These are phyloP conservation scores for Tilletia walkeri DNA, from an alignment of 1,284 basidiomycete species.

Conservation along the genomic window DNA sequence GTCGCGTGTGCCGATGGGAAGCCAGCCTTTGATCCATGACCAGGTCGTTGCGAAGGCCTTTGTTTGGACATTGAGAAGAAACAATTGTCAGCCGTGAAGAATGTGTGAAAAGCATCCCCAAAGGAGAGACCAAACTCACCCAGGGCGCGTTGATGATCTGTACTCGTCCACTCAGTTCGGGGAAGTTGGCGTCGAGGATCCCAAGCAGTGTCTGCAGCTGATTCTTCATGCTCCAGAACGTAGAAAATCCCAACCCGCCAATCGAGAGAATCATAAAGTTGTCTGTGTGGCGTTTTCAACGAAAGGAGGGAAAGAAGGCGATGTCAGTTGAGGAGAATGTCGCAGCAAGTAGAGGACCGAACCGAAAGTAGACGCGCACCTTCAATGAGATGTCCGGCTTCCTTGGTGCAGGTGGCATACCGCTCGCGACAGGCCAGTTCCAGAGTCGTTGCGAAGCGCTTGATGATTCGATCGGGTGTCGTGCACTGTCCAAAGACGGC, in stretches of 20 bases:
- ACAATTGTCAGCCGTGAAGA: slow-evolving; percentile 23
- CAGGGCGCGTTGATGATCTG: slow-evolving; percentile 49
- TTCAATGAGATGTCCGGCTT: slow-evolving; percentile 12
- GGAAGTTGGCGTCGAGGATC: slow-evolving; percentile 51
- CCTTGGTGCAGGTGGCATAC: slow-evolving; percentile 40
- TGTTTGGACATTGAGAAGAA: not conserved
- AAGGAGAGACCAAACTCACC: not conserved
- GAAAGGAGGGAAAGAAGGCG: not conserved
- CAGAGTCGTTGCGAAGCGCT: slow-evolving; percentile 51
- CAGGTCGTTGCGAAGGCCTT: slow-evolving; percentile 36
- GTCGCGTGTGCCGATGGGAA: slow-evolving; percentile 45
- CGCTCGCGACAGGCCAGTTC: slow-evolving; percentile 46
- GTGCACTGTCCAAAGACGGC: slow-evolving; percentile 35
- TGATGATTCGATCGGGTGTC: slow-evolving; percentile 46
- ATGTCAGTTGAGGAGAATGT: not conserved
- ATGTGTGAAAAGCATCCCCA: slow-evolving; percentile 40
- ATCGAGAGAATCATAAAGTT: slow-evolving; percentile 54
- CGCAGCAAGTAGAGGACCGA: not conserved
- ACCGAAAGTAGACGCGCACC: not conserved
- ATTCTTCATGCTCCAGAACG: slow-evolving; percentile 50
- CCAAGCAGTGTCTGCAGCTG: slow-evolving; percentile 46
- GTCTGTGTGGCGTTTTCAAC: slow-evolving; percentile 19
- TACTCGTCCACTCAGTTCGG: slow-evolving; percentile 48
- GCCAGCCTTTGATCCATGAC: slow-evolving; percentile 50
- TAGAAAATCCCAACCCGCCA: slow-evolving; percentile 42